These are phyloP conservation scores for Danielozyma ontarioensis DNA, from an alignment of 805 yeast genomes.

Conservation along the genomic window DNA sequence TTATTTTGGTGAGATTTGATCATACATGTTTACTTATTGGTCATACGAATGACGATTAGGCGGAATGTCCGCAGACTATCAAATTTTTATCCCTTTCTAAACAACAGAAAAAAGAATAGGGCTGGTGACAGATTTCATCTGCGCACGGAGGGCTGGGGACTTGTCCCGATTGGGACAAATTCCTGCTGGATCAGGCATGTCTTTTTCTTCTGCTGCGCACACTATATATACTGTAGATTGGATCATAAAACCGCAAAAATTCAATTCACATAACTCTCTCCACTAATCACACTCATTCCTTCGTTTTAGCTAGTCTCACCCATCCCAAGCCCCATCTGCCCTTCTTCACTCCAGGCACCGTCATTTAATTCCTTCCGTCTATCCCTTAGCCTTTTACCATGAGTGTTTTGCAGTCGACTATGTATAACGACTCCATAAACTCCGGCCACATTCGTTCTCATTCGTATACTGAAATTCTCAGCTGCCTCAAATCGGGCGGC, in stretches of 20 bases:
- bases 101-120: no score
- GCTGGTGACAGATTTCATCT: neutral
- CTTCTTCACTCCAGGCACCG: no score
- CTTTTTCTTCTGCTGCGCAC: neutral
- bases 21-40: no score
- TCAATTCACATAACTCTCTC: neutral
- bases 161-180: constrained; percentile 4
- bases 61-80: no score
- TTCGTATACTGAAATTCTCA: constrained; percentile 29
- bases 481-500: constrained; percentile 18
- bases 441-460: constrained; percentile 29
- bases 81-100: no score
- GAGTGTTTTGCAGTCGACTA: constrained; percentile 29
- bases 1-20: no score
- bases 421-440: constrained; percentile 24
- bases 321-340: no score
- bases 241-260: neutral
- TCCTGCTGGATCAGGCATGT: constrained; percentile 8
- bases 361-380: neutral
- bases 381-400: constrained; percentile 6
- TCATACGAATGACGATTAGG: no score
- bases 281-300: neutral
- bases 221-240: neutral
- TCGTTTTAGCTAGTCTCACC: neutral
- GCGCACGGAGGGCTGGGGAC: constrained; percentile 5